phyloP scores from a whole-genome alignment of 2,329 filamentous ascomycete genomes.

The Fusarium tupiense region DNA sequence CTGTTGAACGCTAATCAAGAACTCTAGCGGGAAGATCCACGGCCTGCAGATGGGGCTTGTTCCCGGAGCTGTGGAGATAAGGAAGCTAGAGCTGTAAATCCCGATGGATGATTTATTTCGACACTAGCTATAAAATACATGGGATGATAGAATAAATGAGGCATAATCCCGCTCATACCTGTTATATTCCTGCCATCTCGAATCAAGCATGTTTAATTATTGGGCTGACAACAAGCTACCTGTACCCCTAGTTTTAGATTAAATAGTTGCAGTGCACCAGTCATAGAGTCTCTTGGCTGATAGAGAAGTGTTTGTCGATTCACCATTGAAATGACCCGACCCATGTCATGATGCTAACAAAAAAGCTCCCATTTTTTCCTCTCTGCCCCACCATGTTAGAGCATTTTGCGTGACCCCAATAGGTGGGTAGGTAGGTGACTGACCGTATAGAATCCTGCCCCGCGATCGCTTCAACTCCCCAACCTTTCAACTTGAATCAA shows the following conservation, averaged over 20 bases:
- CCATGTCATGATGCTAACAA: constrained; percentile 25
- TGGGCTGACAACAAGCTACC: background rate
- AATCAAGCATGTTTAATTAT: background rate
- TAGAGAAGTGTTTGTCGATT: background rate
- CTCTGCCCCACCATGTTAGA: constrained; percentile 23
- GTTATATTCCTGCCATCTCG: background rate
- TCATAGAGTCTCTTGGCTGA: background rate
- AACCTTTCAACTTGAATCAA: constrained; percentile 1
- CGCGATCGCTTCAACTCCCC: constrained; percentile 29
- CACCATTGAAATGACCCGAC: background rate
- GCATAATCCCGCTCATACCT: background rate
- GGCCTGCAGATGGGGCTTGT: constrained; percentile 1
- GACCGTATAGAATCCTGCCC: constrained; percentile 10
- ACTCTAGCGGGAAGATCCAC: constrained; percentile 21
- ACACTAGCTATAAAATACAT: no score
- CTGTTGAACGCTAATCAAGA: constrained; percentile 8
- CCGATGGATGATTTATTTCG: constrained; percentile 14
- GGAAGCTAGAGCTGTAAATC: background rate
- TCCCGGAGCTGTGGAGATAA: background rate
- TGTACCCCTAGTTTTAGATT: background rate
- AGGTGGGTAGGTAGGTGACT: background rate
- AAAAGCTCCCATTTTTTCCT: constrained; percentile 3
- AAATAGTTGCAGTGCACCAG: background rate
- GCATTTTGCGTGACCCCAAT: constrained; percentile 24
- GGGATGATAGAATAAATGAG: constrained; percentile 5